Evolutionary conservation across 768 basidiomycete genomes (phyloP).

Genomic region (Nevesoporus exiguus): DNA sequence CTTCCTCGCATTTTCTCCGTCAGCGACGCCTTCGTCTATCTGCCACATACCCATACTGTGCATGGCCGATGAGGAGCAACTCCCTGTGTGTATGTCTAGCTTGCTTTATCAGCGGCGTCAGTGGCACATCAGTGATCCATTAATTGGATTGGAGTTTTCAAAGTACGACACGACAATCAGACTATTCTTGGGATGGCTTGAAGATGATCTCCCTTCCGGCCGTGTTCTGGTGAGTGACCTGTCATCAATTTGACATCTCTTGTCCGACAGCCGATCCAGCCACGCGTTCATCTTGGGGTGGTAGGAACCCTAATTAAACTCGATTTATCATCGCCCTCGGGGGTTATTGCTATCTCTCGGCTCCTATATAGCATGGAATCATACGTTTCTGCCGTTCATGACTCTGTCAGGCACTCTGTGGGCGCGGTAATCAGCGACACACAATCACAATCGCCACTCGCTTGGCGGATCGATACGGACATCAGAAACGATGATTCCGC

Average conservation of each 20-base stretch:
- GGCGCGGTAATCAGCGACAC: neutral
- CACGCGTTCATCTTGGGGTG: constrained; percentile 7
- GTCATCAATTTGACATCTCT: too few relatives aligned
- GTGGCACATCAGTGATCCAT: constrained; percentile 4
- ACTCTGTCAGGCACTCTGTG: neutral
- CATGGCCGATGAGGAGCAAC: constrained; percentile 6
- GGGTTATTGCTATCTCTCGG: neutral
- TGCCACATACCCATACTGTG: constrained; percentile 9
- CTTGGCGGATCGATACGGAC: constrained; percentile 12
- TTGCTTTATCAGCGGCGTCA: constrained; percentile 4
- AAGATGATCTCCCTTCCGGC: neutral
- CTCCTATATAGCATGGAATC: neutral
- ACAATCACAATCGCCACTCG: neutral
- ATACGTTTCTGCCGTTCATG: neutral
- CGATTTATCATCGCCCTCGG: constrained; percentile 6
- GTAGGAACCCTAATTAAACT: neutral
- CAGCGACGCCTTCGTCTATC: neutral
- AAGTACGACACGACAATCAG: constrained; percentile 1
- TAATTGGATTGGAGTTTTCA: constrained; percentile 8
- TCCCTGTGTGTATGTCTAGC: constrained; percentile 8
- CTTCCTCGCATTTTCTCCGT: neutral
- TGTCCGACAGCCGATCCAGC: neutral
- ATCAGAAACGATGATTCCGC: neutral
- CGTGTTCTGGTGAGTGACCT: constrained; percentile 2
- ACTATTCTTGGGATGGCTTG: constrained; percentile 6